Percentiles rank a stretch among this genome's conserved stretches.
These are phyloP conservation scores for Gryganskiella cystojenkinii DNA, from an alignment of 192 early-diverging fungal genomes.

Conservation along the genomic window DNA sequence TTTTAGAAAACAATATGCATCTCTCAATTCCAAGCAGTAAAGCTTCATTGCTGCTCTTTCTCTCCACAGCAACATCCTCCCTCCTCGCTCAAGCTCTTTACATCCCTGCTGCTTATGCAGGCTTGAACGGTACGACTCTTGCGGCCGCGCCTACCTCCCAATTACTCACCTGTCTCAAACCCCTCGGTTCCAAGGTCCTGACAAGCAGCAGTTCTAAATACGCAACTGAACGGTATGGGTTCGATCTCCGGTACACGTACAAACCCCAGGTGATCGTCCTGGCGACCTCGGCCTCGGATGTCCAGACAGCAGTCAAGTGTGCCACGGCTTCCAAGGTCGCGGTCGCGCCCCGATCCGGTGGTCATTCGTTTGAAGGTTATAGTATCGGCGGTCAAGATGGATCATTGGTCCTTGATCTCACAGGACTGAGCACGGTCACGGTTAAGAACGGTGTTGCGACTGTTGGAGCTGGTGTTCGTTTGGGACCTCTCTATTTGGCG, in stretches of 20 bases:
- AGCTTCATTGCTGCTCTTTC: too few species aligned
- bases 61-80: too few species aligned
- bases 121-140: too few species aligned
- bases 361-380: constrained; percentile 69
- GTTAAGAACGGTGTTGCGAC: constrained; percentile 4
- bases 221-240: constrained; percentile 17
- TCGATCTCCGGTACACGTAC: constrained; percentile 30
- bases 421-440: constrained; percentile 16
- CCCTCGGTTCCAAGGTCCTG: constrained; percentile 28
- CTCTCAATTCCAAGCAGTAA: too few species aligned
- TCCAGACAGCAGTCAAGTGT: constrained; percentile 40
- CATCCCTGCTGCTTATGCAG: too few species aligned
- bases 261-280: constrained; percentile 33
- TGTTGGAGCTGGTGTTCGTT: constrained; percentile 60
- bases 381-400: constrained; percentile 55
- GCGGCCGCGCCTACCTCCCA: too few species aligned
- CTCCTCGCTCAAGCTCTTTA: too few species aligned
- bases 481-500: constrained; percentile 60
- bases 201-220: constrained; percentile 3
- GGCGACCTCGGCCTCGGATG: constrained; percentile 16
- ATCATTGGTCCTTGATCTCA: constrained; percentile 62
- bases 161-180: constrained; percentile 13
- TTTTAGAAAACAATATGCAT: too few species aligned
- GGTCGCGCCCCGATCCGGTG: constrained; percentile 59
- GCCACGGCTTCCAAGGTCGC: constrained; percentile 34